A percentile compares a stretch with the other conserved stretches of the same genome.
These are phyloP conservation scores for Kalmusia sp. DNA, from an alignment of 2,329 filamentous ascomycete species.

Conservation along the genomic window DNA sequence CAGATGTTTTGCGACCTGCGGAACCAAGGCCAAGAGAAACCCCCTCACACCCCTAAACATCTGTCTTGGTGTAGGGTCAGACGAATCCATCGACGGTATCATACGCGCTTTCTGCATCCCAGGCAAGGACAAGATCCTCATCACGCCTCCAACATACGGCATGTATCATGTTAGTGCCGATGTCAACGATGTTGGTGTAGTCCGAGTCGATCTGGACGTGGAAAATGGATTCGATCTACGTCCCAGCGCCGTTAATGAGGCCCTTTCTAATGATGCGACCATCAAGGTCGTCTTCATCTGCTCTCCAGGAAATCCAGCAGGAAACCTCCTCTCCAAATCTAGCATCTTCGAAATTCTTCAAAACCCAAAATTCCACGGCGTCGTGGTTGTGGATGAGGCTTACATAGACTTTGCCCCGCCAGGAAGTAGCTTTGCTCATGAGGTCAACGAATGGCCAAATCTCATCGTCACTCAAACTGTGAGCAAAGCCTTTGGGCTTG, in stretches of 20 bases:
- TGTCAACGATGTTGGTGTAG: slow-evolving; percentile 87
- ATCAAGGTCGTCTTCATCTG: slow-evolving; percentile 94
- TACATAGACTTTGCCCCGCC: slow-evolving; percentile 93
- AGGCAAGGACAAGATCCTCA: slow-evolving; percentile 86
- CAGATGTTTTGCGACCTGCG: slow-evolving; percentile 84
- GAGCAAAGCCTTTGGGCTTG: slow-evolving; percentile 96
- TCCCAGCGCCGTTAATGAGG: slow-evolving; percentile 72
- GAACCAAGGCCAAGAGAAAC: slow-evolving; percentile 73
- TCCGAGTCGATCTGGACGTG: slow-evolving; percentile 80
- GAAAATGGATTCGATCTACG: slow-evolving; percentile 71
- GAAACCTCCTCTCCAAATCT: slow-evolving; percentile 75
- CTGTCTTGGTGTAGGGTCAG: slow-evolving; percentile 93
- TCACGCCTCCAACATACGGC: slow-evolving; percentile 95
- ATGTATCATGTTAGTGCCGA: slow-evolving; percentile 97
- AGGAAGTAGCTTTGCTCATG: slow-evolving; percentile 82
- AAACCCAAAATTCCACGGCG: slow-evolving; percentile 92
- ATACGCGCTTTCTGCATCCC: slow-evolving; percentile 92
- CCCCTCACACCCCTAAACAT: slow-evolving; percentile 78
- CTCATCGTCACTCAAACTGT: slow-evolving; percentile 97
- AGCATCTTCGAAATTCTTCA: slow-evolving; percentile 77
- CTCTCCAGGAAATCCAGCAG: slow-evolving; percentile 94
- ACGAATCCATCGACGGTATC: slow-evolving; percentile 95
- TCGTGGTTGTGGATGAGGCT: slow-evolving; percentile 95
- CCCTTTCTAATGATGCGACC: slow-evolving; percentile 66
- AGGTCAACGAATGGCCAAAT: slow-evolving; percentile 92